Base-by-base conservation (phyloP, 352 stramenopile species). In the Thalassiosira allenii region DNA sequence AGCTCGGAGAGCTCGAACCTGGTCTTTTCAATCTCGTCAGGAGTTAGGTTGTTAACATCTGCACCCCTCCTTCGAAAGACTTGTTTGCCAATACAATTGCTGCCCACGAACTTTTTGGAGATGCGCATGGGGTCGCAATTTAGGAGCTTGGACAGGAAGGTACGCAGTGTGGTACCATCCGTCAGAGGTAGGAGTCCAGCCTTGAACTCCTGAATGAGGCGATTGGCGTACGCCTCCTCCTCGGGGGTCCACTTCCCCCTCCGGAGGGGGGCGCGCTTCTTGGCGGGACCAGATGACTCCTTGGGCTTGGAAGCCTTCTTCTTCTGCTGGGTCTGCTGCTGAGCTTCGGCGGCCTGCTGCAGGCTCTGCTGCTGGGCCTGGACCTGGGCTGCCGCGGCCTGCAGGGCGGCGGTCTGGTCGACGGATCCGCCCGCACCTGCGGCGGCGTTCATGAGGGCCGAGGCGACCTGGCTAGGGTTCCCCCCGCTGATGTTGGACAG, bases 71-170 rank as follows among this genome's bases (percentile, higher is more conserved):
- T 59, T 22, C 91, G 84, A 67, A 96, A 97, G 0, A 96, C 92
- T 84, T 95, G 92, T 86, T 99, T 99, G 78, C 97, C 97, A 71
- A 99, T 99, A 77, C 96, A 99, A 76, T 99, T 98, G 67, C 95
- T 94, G 12, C 97, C 97, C 54, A 98, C 98, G 79, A 99, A 99
- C 88, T 99, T 99, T 81, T 99, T 99, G 0, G 96, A 98, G 65
- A 99, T 99, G 12, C 97, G 91, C 97, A 99, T 99, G 5, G 97
- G 97, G 88, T 99, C 97, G 83, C 97, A 99, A 80, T 99, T 98
- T 3, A 99, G 87, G 12, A 98, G 73, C 82, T 98, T 99, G 62
- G 94, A 98, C 34, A 99, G 84, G 83, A 99, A 99, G 29, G 96
- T 98, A 25, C 97, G 93, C 32, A 99, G 85, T 17, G 97, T 99